Evolutionary conservation across 2,329 filamentous ascomycete species (phyloP), one percentile per base, ranked within the genome.

Genomic region (Penicillium janthinellum): DNA sequence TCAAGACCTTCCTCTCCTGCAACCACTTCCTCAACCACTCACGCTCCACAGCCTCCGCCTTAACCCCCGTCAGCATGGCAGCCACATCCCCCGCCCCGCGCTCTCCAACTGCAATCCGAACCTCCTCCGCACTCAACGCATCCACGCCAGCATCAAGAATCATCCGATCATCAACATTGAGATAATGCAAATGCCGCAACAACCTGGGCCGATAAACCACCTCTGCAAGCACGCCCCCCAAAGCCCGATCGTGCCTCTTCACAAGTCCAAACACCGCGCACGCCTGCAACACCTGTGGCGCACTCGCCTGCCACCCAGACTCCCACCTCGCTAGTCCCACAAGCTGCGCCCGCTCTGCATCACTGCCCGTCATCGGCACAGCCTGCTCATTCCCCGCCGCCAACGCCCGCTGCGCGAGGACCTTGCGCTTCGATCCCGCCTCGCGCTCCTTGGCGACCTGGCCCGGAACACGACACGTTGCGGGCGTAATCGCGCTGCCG

Each of bases 381-480:
- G 67, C 65, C 4, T 66, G 64, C 0, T 49, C 48, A 0, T 53
- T 49, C 4, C 55, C 61, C 48, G 71, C 55, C 48, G 66, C 60
- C 59, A 70, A 64, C 38, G 67, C 64, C 54, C 54, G 58, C 31
- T 73, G 59, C 17, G 75, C 73, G 10, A 60, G 63, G 11, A 38
- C 60, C 53, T 64, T 76, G 62, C 58, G 76, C 51, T 78, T 74
- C 71, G 90, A 85, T 1, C 81, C 76, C 64, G 83, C 81, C 15
- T 70, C 70, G 54, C 85, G 77, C 41, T 86, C 83, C 38, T 76
- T 75, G n/a, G 82, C 78, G 6, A 91, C 79, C 78, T 97, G 94
- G 41, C 79, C 80, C 0, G 94, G 94, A 59, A 97, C 90, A 11
- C 92, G 86, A 75, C 94, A 97, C 0, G 91, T 89, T 67, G 86